Base-by-base conservation (phyloP, 2,329 filamentous ascomycete species). In the Fusarium chuoi region DNA sequence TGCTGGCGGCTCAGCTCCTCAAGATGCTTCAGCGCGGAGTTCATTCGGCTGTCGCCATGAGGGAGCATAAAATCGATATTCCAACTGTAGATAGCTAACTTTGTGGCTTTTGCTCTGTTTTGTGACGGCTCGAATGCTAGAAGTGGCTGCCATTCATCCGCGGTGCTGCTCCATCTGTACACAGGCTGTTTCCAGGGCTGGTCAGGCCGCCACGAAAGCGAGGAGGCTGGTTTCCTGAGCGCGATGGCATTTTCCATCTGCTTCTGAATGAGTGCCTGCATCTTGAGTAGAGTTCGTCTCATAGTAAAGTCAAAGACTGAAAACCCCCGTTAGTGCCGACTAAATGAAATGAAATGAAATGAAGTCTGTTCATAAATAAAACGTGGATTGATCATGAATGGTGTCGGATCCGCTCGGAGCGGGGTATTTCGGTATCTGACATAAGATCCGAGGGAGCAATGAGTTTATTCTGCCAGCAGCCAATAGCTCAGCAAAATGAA, bases 31-130 rank as follows among this genome's bases (percentile, higher is more conserved):
- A 83, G 72, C 1, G 80, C 82, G 5, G 78, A 70, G 13, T 75
- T 74, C 80, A 83, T 83, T 1, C 82, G 78, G 5, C 74, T 75
- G 22, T 80, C 71, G 7, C 71, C 67, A 30, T 81, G 77, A 2
- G 78, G 79, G 7, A 81, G 75, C 77, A 82, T 81, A 33, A 82
- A 81, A 54, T 83, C 82, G 22, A 83, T 82, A 55, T 83, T 83
- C 82, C 82, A 83, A 22, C 75, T 80, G 62, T 76, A 80, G 1
- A 82, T 65, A 2, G 78, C 71, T 28, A 82, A 77, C 24, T 68
- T 82, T 17, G 36, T 56, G n/a, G 76, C 24, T 20, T 45, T 9
- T 17, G 11, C 7, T 5, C 26, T 15, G 14, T 18, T 28, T 11
- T 1, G 8, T 5, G 41, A 30, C n/a, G 18, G 6, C 0, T 30